Evolutionary conservation across 306 rosid genomes (phyloP).

Genomic region (Nissolia schottii): DNA sequence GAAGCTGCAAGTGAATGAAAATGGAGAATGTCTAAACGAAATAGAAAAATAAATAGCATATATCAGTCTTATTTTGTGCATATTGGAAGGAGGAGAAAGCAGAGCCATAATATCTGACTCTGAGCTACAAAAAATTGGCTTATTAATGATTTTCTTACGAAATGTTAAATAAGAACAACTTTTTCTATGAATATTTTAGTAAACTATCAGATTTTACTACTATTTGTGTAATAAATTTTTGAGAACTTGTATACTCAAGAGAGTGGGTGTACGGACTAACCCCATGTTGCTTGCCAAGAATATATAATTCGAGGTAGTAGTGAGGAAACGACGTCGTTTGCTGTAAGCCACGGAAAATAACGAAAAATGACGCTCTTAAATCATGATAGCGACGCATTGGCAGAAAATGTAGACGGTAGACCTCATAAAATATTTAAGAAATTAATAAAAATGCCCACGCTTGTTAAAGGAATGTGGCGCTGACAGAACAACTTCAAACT

Average conservation of each 20-base stretch:
- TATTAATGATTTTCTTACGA: neutral
- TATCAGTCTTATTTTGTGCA: neutral
- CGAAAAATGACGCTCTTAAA: neutral
- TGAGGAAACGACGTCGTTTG: constrained; percentile 45
- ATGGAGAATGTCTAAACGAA: constrained; percentile 14
- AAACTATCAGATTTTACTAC: neutral
- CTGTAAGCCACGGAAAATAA: neutral
- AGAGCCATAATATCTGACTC: neutral
- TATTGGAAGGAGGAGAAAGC: neutral
- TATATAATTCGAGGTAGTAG: neutral
- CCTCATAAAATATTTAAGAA: neutral
- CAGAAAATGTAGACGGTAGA: constrained; percentile 5
- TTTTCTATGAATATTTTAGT: neutral
- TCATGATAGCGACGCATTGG: constrained; percentile 25
- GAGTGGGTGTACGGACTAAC: neutral
- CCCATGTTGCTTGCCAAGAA: neutral
- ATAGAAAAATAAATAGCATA: neutral
- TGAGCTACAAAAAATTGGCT: neutral
- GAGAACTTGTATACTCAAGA: neutral
- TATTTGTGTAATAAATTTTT: neutral
- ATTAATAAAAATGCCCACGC: constrained; percentile 4
- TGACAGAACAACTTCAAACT: neutral
- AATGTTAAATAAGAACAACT: neutral
- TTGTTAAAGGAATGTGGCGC: neutral
- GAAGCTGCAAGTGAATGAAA: constrained; percentile 21